A percentile compares a stretch with the other conserved stretches of the same genome.
Evolutionary conservation across 1,284 basidiomycete genomes (phyloP).

Genomic region (Puccinia polysora): DNA sequence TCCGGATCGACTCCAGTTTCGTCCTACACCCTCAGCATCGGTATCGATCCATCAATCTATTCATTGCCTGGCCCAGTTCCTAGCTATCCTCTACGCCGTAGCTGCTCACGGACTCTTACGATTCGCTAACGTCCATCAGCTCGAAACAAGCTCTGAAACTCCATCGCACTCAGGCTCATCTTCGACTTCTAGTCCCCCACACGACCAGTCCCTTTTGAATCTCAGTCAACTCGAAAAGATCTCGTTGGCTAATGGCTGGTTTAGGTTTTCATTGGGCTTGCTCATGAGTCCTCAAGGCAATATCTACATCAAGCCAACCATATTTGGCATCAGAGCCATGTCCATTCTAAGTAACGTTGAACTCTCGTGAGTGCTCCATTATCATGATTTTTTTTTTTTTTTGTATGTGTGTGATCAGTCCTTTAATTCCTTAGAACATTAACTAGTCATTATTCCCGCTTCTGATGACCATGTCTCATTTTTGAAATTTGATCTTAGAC

Average conservation of each 20-base stretch:
- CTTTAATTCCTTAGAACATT: background rate
- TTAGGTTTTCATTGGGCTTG: conserved; percentile 7
- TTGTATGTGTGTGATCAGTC: background rate
- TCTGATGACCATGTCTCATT: background rate
- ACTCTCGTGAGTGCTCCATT: conserved; percentile 14
- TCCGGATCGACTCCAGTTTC: conserved; percentile 7
- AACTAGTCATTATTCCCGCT: too few species aligned
- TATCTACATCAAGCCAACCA: conserved; percentile 29
- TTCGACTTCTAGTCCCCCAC: background rate
- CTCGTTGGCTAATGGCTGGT: conserved; percentile 29
- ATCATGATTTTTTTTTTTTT: background rate
- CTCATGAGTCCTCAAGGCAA: conserved; percentile 11
- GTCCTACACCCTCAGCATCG: background rate
- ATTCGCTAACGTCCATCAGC: background rate
- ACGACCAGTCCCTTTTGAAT: background rate
- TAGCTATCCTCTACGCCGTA: conserved; percentile 7
- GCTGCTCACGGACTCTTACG: conserved; percentile 26
- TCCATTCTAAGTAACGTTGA: conserved; percentile 14
- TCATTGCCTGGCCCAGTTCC: conserved; percentile 24
- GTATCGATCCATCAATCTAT: background rate
- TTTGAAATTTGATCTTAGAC: conserved; percentile 5
- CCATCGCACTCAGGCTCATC: background rate
- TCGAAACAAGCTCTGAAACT: background rate
- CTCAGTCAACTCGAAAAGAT: conserved; percentile 19
- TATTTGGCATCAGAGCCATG: conserved; percentile 33